A percentile compares a stretch with the other conserved stretches of the same genome.
Evolutionary conservation across 495 filamentous ascomycete genomes (phyloP).

Genomic region (Penicillium ochrochloron): DNA sequence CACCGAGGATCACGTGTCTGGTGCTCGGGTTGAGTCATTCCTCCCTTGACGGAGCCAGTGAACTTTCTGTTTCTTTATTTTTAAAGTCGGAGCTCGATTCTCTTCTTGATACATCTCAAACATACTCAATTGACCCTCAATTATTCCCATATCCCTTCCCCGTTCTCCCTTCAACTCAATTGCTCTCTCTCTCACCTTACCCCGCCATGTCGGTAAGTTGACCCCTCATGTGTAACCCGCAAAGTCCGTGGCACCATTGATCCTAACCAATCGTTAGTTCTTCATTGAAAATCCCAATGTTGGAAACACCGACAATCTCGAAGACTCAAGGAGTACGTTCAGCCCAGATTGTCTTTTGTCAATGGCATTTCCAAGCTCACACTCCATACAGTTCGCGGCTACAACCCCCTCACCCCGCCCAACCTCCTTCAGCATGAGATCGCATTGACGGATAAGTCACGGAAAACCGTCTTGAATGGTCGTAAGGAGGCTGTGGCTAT

Average conservation of each 20-base stretch:
- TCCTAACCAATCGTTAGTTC: conserved; percentile 56
- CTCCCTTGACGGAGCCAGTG: not conserved
- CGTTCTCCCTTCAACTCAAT: not conserved
- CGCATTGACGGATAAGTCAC: conserved; percentile 74
- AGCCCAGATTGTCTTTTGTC: not conserved
- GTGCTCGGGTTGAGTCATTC: conserved; percentile 31
- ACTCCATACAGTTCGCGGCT: conserved; percentile 68
- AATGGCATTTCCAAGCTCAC: conserved; percentile 15
- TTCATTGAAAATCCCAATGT: conserved; percentile 89
- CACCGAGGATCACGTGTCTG: conserved; percentile 30
- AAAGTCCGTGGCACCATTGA: conserved; percentile 14
- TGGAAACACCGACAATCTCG: conserved; percentile 76
- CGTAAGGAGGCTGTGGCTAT: conserved; percentile 83
- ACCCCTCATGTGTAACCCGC: conserved; percentile 23
- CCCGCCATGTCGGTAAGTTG: conserved; percentile 51
- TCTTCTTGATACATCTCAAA: conserved; percentile 9
- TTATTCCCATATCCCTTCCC: conserved; percentile 4
- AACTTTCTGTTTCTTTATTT: conserved; percentile 16
- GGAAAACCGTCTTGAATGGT: conserved; percentile 75
- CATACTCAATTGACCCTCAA: conserved; percentile 8
- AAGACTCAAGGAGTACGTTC: conserved; percentile 87
- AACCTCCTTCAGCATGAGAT: conserved; percentile 97
- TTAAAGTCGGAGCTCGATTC: conserved; percentile 11
- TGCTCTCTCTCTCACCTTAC: conserved; percentile 15
- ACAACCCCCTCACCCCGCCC: conserved; percentile 93